Conservation (phyloP, 768 basidiomycete genomes). For the Xerocomellus dryophilus region DNA sequence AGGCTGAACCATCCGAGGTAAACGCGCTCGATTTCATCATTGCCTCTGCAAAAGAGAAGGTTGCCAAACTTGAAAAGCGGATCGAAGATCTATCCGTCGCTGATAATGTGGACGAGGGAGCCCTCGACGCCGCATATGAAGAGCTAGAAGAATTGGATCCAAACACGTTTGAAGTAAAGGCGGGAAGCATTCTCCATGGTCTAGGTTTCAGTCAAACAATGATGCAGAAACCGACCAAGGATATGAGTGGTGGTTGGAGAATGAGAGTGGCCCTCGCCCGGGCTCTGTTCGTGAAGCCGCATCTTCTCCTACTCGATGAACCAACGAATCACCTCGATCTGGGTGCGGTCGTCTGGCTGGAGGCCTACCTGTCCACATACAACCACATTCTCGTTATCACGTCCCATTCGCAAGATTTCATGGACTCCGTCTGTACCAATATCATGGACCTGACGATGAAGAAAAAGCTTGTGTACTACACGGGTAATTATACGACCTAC, state of each 20-base stretch:
- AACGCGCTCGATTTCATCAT: slow-evolving; percentile 99
- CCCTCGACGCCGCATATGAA: slow-evolving; percentile 88
- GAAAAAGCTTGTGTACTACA: slow-evolving; percentile 93
- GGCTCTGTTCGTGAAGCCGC: slow-evolving; percentile 94
- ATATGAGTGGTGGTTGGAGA: slow-evolving; percentile 99
- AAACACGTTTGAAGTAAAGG: slow-evolving; percentile 91
- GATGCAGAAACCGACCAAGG: slow-evolving; percentile 97
- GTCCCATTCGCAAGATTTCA: slow-evolving; percentile 98
- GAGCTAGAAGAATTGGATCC: slow-evolving; percentile 98
- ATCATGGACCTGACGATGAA: slow-evolving; percentile 93
- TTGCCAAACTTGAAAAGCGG: slow-evolving; percentile 85
- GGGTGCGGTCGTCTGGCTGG: slow-evolving; percentile 97
- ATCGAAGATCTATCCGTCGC: slow-evolving; percentile 93
- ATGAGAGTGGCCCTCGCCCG: slow-evolving; percentile 98
- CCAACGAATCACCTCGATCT: slow-evolving; percentile 93
- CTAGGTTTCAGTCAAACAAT: slow-evolving; percentile 86
- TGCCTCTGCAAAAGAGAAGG: slow-evolving; percentile 87
- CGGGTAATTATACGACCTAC: slow-evolving; percentile 96
- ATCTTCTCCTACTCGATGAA: slow-evolving; percentile 91
- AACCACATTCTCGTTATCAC: slow-evolving; percentile 98
- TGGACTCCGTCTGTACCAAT: slow-evolving; percentile 97
- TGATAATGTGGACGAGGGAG: slow-evolving; percentile 83
- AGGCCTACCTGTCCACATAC: slow-evolving; percentile 96
- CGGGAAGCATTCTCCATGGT: slow-evolving; percentile 95
- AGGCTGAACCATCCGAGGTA: slow-evolving; percentile 91